Evolutionary conservation across 1,139 yeast genomes (phyloP), one percentile per base, ranked within the genome.

Genomic region (Kazachstania sp.): DNA sequence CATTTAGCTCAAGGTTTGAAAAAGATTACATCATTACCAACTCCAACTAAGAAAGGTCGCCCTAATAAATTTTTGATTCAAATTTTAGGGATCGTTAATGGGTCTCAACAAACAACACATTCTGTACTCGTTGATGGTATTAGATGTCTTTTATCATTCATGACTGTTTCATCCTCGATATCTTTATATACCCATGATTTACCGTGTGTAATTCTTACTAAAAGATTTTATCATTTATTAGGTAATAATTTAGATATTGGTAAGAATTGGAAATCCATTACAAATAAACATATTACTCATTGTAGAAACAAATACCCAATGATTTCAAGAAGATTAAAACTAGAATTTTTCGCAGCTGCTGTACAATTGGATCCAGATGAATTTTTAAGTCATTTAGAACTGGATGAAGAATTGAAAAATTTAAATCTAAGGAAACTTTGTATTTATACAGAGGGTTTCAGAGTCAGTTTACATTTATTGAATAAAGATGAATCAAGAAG

Each of bases 361-460:
- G 46, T 62, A 9, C 59, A 56, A 39, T 34, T 62, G 26, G 58
- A 55, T 20, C 54, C 58, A 12, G 50, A 48, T 13, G 45, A 48
- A 7, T 61, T 62, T 38, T 45, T 60, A 19, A 18, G 43, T 3
- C 58, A 56, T 46, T 39, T 60, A 29, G 49, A 53, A 30, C 44
- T 57, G 19, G 52, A 55, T 26, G 54, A 54, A 19, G 54, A 54
- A 26, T 40, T 59, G 2, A 29, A 34, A n/a, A 45, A 47, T 3
- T 37, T 54, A 13, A 57, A 60, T 39, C 48, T 58, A n/a, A 47
- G 51, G 31, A 54, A 50, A 30, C 42, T 63, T 19, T 49, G 56
- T 30, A 48, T 62, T 8, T 56, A 61, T 40, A 57, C 66, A 1
- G 66, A 63, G 48, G 66, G 66, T 2, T 60, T 61, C 34, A 57